phyloP scores from a whole-genome alignment of 2,329 filamentous ascomycete genomes.

The Hirsutella rhossiliensis region DNA sequence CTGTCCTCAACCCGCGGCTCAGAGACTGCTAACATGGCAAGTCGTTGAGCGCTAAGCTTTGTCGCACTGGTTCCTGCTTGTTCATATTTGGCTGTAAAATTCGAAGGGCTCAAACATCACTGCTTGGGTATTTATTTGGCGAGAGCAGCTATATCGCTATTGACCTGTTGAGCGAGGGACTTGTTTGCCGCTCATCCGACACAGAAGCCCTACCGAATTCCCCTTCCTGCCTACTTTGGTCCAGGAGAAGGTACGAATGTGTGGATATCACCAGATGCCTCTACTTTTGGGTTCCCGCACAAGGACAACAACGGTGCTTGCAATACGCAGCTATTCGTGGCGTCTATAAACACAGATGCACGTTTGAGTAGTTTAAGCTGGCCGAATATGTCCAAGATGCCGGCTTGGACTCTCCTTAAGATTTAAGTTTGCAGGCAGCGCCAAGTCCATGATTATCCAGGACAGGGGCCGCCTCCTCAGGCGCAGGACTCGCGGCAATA shows the following conservation, averaged over 20 bases:
- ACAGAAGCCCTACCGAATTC: background rate
- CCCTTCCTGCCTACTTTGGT: background rate
- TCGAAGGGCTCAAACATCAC: too few relatives aligned
- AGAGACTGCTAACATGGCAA: too few relatives aligned
- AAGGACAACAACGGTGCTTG: background rate
- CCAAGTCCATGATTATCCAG: background rate
- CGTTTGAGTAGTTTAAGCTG: background rate
- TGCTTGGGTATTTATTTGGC: too few relatives aligned
- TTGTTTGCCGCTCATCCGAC: background rate
- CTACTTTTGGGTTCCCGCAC: background rate
- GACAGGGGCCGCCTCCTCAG: too few relatives aligned
- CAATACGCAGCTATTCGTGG: background rate
- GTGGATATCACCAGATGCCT: background rate
- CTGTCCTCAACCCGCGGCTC: too few relatives aligned
- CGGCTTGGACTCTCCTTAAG: background rate
- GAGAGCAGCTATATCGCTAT: too few relatives aligned
- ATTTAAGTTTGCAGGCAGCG: background rate
- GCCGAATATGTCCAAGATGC: background rate
- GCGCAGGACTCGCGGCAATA: too few relatives aligned
- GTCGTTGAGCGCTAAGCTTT: too few relatives aligned
- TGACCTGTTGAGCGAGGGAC: too few relatives aligned
- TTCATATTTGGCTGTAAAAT: too few relatives aligned
- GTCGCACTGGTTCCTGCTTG: too few relatives aligned
- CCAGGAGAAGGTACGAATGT: background rate
- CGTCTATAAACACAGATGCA: background rate